Conservation (phyloP, 352 stramenopile genomes). For the Pythium aristosporum region DNA sequence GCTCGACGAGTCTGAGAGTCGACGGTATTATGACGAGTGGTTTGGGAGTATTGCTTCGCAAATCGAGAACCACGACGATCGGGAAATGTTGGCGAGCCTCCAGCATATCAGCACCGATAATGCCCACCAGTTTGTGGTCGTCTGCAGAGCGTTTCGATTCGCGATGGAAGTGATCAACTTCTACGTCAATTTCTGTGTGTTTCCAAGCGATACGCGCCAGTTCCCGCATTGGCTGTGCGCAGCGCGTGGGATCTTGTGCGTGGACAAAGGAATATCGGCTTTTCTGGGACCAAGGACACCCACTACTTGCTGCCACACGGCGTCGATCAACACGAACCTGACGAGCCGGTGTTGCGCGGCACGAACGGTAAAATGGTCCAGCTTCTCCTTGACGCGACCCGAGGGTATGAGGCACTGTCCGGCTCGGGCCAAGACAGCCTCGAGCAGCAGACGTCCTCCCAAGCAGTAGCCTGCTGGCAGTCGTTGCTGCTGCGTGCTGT, state of each 20-base stretch:
- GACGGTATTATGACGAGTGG: constrained; percentile 70
- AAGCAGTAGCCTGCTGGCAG: constrained; percentile 32
- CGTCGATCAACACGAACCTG: constrained; percentile 60
- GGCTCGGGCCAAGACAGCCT: neutral
- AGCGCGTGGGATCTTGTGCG: constrained; percentile 84
- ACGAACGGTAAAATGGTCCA: constrained; percentile 91
- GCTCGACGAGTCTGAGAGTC: constrained; percentile 64
- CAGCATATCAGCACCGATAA: constrained; percentile 80
- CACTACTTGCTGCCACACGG: constrained; percentile 72
- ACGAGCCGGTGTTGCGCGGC: constrained; percentile 43
- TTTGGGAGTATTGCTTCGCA: constrained; percentile 36
- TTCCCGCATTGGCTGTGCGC: constrained; percentile 67
- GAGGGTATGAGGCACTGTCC: constrained; percentile 39
- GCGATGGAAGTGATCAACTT: constrained; percentile 85
- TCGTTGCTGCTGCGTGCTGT: constrained; percentile 42
- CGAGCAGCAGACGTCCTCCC: neutral
- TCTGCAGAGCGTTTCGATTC: constrained; percentile 51
- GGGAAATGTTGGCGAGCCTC: constrained; percentile 47
- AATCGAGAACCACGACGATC: constrained; percentile 18
- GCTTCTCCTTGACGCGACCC: constrained; percentile 43
- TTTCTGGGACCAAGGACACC: constrained; percentile 91
- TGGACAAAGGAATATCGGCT: constrained; percentile 63
- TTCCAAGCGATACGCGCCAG: constrained; percentile 78
- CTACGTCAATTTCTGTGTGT: constrained; percentile 81
- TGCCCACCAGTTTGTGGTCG: constrained; percentile 47